phyloP scores from a whole-genome alignment of 352 stramenopile genomes.

The Pythium folliculosum region DNA sequence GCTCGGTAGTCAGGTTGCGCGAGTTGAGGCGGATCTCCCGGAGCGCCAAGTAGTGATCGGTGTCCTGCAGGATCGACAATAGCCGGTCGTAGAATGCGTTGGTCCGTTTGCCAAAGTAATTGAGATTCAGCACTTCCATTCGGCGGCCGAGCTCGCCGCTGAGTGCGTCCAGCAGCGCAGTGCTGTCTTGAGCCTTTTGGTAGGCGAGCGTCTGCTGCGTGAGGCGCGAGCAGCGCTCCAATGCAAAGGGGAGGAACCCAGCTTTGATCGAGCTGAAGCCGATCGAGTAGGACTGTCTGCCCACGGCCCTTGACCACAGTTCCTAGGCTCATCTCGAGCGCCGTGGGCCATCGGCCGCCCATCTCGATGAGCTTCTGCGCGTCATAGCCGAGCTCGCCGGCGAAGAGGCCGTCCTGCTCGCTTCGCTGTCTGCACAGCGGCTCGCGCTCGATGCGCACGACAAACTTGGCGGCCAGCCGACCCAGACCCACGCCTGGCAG shows the following conservation, averaged over 20 bases:
- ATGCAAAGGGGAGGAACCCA: background rate
- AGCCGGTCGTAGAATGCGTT: background rate
- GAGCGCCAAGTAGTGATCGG: background rate
- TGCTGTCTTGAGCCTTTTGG: background rate
- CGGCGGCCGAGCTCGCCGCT: background rate
- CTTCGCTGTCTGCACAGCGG: background rate
- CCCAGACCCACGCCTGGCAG: constrained; percentile 11
- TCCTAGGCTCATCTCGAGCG: too few species aligned
- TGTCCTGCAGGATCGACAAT: background rate
- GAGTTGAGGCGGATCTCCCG: background rate
- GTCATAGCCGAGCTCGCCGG: background rate
- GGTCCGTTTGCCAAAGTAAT: background rate
- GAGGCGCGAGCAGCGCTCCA: constrained; percentile 1
- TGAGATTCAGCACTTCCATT: background rate
- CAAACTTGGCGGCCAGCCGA: background rate
- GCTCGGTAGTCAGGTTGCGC: background rate
- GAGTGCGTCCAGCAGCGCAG: constrained; percentile 1
- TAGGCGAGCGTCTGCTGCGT: background rate
- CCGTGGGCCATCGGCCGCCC: background rate
- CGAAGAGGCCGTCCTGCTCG: constrained; percentile 7
- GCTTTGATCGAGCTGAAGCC: background rate
- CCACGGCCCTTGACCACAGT: background rate
- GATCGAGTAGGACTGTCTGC: constrained; percentile 3
- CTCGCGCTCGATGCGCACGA: constrained; percentile 15
- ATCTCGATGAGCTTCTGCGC: background rate